A percentile compares a stretch with the other conserved stretches of the same genome.
Conservation (phyloP, 352 stramenopile species). For the Globisporangium perplexum region DNA sequence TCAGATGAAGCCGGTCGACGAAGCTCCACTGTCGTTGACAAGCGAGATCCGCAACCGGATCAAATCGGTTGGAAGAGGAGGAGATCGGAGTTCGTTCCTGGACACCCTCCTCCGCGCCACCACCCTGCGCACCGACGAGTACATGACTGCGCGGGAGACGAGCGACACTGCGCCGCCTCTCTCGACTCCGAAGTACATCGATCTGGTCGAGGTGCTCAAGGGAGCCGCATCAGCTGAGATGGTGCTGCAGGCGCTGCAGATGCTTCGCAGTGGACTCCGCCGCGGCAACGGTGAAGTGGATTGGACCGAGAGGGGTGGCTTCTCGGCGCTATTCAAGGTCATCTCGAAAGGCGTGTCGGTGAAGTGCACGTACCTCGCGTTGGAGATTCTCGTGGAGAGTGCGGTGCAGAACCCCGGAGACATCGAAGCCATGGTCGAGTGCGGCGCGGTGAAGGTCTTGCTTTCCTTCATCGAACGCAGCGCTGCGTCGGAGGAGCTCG, state of each 20-base stretch:
- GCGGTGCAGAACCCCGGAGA: slow-evolving; percentile 28
- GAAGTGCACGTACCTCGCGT: slow-evolving; percentile 23
- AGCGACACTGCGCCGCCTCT: slow-evolving; percentile 3
- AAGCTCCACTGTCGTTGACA: slow-evolving; percentile 9
- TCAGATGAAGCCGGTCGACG: background rate
- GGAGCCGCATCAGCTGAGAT: background rate
- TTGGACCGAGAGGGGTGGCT: slow-evolving; percentile 32
- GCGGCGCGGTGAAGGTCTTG: slow-evolving; percentile 38
- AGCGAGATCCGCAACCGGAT: slow-evolving; percentile 13
- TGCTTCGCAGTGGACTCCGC: slow-evolving; percentile 27
- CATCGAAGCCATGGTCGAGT: slow-evolving; percentile 32
- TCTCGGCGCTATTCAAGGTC: slow-evolving; percentile 34
- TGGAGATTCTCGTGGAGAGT: slow-evolving; percentile 38
- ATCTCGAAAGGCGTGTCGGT: slow-evolving; percentile 35
- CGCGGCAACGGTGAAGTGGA: slow-evolving; percentile 18
- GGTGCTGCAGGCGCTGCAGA: slow-evolving; percentile 26
- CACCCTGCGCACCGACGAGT: slow-evolving; percentile 10
- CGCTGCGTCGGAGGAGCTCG: slow-evolving; percentile 25
- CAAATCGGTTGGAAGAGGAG: slow-evolving; percentile 1
- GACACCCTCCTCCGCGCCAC: slow-evolving; percentile 12
- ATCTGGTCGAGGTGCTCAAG: slow-evolving; percentile 10
- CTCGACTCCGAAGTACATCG: slow-evolving; percentile 10
- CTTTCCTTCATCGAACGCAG: slow-evolving; percentile 37
- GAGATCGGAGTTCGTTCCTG: slow-evolving; percentile 12
- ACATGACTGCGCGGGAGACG: slow-evolving; percentile 15